Base-by-base conservation (phyloP, 2,329 filamentous ascomycete genomes). In the Fusarium sp. region DNA sequence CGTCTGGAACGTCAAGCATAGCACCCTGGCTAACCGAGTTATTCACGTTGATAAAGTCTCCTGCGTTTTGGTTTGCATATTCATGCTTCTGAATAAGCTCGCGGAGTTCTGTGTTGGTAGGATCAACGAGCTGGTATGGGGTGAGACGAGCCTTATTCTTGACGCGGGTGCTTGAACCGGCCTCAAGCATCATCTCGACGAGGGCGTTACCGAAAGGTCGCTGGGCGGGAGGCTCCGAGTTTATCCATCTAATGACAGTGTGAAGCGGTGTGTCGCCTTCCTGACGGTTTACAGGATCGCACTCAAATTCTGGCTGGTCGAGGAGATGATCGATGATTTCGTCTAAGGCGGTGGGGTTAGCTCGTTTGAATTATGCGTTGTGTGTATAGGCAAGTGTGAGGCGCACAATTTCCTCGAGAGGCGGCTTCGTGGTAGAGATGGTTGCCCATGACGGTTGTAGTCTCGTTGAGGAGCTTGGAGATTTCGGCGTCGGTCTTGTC, bases 371-470 rank as follows among this genome's bases (percentile, higher is more conserved):
- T 63, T 25, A 53, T 65, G 43, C 34, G 25, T 52, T 52, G 32
- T 46, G 29, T 32, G 40, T 38, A 43, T 51, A 22, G 20, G 40
- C 27, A 43, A 48, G 45, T 46, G 34, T 40, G n/a, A 32, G n/a
- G 85, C 91, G 74, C 84, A 95, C 93, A 97, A 82, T 94, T 93
- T 74, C 96, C 96, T 71, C 90, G 90, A 30, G 88, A 86, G 32
- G 95, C 95, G 52, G 94, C 96, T 74, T 98, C 89, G 81, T 98
- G 96, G 79, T 98, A 90, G 32, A 94, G 89, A 78, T 95, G 89
- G 81, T 95, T 94, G 54, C 96, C 96, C 82, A 98, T 86, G 13
- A 94, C 90, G 75, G 96, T 94, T 47, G 89, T 92, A 53, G 94
- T 93, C 49, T 88, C 87, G 84, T 99, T 99, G 79, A 99, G 89